Evolutionary conservation across 352 stramenopile genomes (phyloP).

Genomic region (Phytophthora syringae): DNA sequence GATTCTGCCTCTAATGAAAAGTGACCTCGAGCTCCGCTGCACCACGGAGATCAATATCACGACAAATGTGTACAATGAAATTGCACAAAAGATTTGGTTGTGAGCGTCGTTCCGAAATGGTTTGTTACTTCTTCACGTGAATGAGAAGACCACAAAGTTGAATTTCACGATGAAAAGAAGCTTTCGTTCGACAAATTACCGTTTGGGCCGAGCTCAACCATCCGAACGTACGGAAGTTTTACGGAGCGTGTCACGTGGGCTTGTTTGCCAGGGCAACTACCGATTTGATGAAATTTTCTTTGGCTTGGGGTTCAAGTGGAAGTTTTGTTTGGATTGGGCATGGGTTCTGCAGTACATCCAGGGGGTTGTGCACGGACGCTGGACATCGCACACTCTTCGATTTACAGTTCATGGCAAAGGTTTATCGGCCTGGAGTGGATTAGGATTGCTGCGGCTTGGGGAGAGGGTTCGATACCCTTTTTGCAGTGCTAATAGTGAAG

Average conservation of each 20-base stretch:
- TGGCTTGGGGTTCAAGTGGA: background rate
- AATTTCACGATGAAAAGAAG: background rate
- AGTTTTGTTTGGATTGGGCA: background rate
- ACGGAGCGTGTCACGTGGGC: background rate
- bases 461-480: background rate
- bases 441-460: background rate
- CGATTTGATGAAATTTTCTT: background rate
- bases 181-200: background rate
- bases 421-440: background rate
- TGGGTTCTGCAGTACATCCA: background rate
- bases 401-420: background rate
- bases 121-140: background rate
- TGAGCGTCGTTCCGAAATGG: constrained; percentile 5
- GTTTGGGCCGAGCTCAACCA: background rate
- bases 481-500: background rate
- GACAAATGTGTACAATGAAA: background rate
- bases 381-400: background rate
- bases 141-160: background rate
- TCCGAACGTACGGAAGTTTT: constrained; percentile 5
- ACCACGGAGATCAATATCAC: constrained; percentile 12
- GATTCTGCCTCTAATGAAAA: constrained; percentile 30
- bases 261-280: background rate
- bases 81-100: constrained; percentile 2
- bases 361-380: background rate
- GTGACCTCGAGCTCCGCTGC: constrained; percentile 9